phyloP scores from a whole-genome alignment of 2,329 filamentous ascomycete species.

The Hymenoscyphus albidus region DNA sequence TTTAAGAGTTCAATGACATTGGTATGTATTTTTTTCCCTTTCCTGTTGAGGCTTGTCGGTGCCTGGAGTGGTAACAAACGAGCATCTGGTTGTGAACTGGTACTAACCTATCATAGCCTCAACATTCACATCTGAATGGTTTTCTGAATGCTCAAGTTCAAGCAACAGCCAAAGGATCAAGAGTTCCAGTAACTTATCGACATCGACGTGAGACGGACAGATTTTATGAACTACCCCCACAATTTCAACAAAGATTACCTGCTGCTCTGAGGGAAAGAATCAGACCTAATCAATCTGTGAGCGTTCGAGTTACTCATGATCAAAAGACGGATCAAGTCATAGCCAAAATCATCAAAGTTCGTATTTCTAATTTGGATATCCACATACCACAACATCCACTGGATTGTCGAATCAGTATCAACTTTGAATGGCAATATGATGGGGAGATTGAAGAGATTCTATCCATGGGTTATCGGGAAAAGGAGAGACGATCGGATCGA shows the following conservation, averaged over 20 bases:
- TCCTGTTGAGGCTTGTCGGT: neutral
- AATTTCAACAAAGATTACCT: slow-evolving; percentile 58
- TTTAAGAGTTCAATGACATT: slow-evolving; percentile 91
- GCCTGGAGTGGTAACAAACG: neutral
- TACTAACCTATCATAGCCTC: slow-evolving; percentile 47
- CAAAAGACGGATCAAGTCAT: slow-evolving; percentile 66
- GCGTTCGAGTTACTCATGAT: slow-evolving; percentile 73
- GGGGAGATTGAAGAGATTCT: slow-evolving; percentile 51
- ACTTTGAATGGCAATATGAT: slow-evolving; percentile 85
- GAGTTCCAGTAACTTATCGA: slow-evolving; percentile 70
- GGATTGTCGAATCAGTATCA: slow-evolving; percentile 91
- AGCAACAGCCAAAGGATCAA: slow-evolving; percentile 52
- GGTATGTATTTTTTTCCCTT: slow-evolving; percentile 47
- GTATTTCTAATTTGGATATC: slow-evolving; percentile 84
- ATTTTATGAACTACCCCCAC: slow-evolving; percentile 71
- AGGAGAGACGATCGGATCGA: slow-evolving; percentile 52
- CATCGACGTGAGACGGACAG: slow-evolving; percentile 80
- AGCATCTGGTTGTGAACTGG: neutral
- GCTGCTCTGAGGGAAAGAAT: slow-evolving; percentile 60
- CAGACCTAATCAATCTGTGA: slow-evolving; percentile 52
- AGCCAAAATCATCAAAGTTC: slow-evolving; percentile 84
- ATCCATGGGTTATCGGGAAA: slow-evolving; percentile 18
- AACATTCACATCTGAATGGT: slow-evolving; percentile 80
- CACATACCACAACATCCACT: slow-evolving; percentile 73
- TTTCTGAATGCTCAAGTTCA: slow-evolving; percentile 71